Base-by-base conservation (phyloP, 257 asterid genomes). In the Capsicum chinense region DNA sequence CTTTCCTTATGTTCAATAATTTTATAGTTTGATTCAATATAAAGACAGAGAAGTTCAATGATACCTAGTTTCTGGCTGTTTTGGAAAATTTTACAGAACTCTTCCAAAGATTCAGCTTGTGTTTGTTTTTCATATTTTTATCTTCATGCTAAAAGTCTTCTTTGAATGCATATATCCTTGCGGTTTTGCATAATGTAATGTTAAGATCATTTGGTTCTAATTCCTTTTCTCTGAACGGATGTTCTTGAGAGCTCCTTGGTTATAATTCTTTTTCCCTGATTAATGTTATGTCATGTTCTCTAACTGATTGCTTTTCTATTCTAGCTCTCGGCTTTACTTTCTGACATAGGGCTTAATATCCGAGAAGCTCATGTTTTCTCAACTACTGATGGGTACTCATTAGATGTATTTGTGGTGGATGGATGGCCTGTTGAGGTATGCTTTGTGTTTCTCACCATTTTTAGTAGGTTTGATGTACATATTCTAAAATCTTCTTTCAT, bases 341-440 rank as follows among this genome's bases (percentile, higher is more conserved):
- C 99, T 82, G 98, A 94, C 86, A 90, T 92, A 47, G 99, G 98
- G 85, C 97, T 94, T 64, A 94, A 95, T 86, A 95, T 95, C 86
- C 99, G 98, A 79, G 99, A 94, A 90, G 99, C 99, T 90, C 99
- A 95, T 92, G 97, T 95, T 71, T 95, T 94, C 86, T 94, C 98
- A 71, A 96, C 99, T 56, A 87, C 85, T 14, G 99, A 96, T 91
- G 98, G 98, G 86, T 96, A 92, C 88, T 96, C 98, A 16, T 87
- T 96, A 83, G 97, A 93, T 80, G 98, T 94, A 62, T 96, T 96
- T 90, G 98, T 92, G 88, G 98, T 96, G 71, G 99, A 96, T 85
- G 99, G 99, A 85, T 96, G 98, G 99, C 92, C 89, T 82, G 80
- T 83, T 73, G 98, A 94, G 99, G 99, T 96, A 93, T 70, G 99